Evolutionary conservation across 768 basidiomycete species (phyloP).

Genomic region (Naganishia antarctica): DNA sequence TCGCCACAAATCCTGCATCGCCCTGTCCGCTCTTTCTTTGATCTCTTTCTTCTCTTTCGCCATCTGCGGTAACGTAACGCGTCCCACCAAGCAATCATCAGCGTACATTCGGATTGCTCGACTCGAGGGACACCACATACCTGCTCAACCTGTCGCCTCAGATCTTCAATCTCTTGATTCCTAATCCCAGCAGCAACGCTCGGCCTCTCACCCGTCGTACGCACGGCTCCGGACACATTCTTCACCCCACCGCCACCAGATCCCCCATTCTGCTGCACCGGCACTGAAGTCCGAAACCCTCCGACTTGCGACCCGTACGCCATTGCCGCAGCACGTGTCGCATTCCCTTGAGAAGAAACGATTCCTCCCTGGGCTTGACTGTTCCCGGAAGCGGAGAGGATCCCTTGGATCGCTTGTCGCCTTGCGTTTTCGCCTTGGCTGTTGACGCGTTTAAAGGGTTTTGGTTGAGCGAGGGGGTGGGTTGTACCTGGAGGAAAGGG

Average conservation of each 20-base stretch:
- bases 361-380: too few species aligned
- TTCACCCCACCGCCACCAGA: too few species aligned
- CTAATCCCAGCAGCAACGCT: slow-evolving; percentile 63
- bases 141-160: slow-evolving; percentile 50
- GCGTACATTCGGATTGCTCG: not conserved
- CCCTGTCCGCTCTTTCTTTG: slow-evolving; percentile 54
- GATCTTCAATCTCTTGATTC: slow-evolving; percentile 61
- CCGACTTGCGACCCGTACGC: too few species aligned
- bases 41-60: slow-evolving; percentile 55
- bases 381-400: not conserved
- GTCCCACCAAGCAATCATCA: too few species aligned
- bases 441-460: slow-evolving; percentile 40
- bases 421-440: slow-evolving; percentile 59
- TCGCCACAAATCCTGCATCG: slow-evolving; percentile 55
- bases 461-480: slow-evolving; percentile 22
- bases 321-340: too few species aligned
- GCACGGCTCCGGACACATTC: too few species aligned
- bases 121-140: not conserved
- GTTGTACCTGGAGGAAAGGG: not conserved
- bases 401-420: slow-evolving; percentile 54
- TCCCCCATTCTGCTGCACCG: too few species aligned
- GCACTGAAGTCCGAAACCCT: too few species aligned
- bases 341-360: too few species aligned
- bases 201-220: slow-evolving; percentile 48
- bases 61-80: too few species aligned